Base-by-base conservation (phyloP, 164 flowering plant species). In the Tinospora cordifolia region DNA sequence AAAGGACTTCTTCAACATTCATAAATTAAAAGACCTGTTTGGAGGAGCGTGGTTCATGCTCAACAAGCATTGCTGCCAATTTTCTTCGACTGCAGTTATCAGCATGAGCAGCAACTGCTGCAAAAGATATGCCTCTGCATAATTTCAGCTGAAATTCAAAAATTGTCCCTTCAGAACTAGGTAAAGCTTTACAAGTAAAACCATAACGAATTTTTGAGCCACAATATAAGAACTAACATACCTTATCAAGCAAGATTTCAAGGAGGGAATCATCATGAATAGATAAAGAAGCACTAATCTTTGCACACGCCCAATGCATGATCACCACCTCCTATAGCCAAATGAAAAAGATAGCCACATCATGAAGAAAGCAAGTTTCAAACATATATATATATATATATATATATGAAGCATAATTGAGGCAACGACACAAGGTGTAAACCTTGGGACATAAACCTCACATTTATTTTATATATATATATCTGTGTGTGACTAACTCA, bases 51-150 rank as follows among this genome's bases (percentile, higher is more conserved):
- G 98, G 96, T 77, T 94, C 99, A 79, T 92, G 86, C 74, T 92
- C 98, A 70, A 92, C 86, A 78, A 94, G 97, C 96, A 90, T 87
- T 51, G 97, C 95, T 72, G 99, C 97, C 75, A 94, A 83, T 78
- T 90, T 92, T 44, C 99, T 79, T 9, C 97, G 89, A 30, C 96
- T 93, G 80, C 21, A 80, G 72, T 83, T 86, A 82, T 94, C 98
- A 47, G 99, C 99, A 84, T 94, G 98, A 75, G 95, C 91, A 75
- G 99, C 98, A 77, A 94, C 98, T 73, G 97, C 92, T 40, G 99
- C 99, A 87, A 90, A 94, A 51, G 98, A 92, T 77, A 92, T 90
- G 68, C 94, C 90, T 85, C 85, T 92, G 84, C 98, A 90, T 70
- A 89, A 46, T 79, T 80, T 86, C 75, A 94, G 81, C 99, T 94